Conservation (phyloP, 768 basidiomycete species). For the Kwoniella dejecticola region DNA sequence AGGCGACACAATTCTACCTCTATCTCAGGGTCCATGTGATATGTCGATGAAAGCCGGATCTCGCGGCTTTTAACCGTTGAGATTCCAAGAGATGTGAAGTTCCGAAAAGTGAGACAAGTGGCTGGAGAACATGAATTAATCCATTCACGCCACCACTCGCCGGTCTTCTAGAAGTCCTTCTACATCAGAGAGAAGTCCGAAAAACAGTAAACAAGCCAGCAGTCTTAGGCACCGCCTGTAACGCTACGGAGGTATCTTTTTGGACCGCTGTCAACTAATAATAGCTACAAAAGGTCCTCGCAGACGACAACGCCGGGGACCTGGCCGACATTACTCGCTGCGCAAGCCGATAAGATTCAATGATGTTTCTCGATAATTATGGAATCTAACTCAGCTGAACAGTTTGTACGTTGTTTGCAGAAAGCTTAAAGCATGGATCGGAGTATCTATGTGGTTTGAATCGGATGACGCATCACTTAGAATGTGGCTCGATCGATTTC, state of each 20-base stretch:
- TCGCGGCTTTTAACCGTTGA: neutral
- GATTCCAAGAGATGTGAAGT: neutral
- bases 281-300: too few relatives aligned
- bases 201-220: neutral
- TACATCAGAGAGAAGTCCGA: neutral
- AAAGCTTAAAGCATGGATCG: too few relatives aligned
- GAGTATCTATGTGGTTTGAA: too few relatives aligned
- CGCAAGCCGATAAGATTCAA: conserved; percentile 7
- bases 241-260: neutral
- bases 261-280: neutral
- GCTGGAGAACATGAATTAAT: neutral
- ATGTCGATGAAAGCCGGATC: neutral
- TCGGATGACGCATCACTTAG: too few relatives aligned
- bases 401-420: too few relatives aligned
- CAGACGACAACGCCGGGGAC: neutral
- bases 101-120: neutral
- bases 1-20: neutral
- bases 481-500: too few relatives aligned
- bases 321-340: neutral
- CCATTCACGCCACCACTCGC: neutral
- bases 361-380: neutral
- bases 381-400: neutral
- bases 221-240: neutral
- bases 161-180: neutral
- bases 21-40: neutral